Evolutionary conservation across 75 land plant species (phyloP), one percentile per base, ranked within the genome.

Genomic region (Picea glauca): DNA sequence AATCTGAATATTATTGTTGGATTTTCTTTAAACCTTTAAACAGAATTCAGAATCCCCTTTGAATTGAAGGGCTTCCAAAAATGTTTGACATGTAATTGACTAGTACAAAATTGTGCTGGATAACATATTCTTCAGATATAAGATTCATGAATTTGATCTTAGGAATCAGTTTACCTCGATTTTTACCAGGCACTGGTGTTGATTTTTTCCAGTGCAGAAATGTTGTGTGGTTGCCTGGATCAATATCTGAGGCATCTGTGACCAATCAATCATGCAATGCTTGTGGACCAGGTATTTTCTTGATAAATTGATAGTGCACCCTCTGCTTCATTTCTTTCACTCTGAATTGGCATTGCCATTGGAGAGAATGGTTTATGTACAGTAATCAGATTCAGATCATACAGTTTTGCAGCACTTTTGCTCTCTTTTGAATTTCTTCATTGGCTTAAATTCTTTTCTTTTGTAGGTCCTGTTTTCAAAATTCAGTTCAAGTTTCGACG

Each of bases 211-310:
- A 96, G 98, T 96, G 99, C 85, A 94, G 93, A 81, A 96, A 93
- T 88, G 99, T 80, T 76, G 90, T 94, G 20, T 96, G 99, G 99
- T 91, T 96, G 78, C 99, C 99, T 60, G 92, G 90, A 67, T 82
- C 95, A 43, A 58, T 91, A 70, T 72, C 85, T 61, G 95, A 92
- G 84, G 99, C 99, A 75, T 23, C 82, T 65, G 95, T 94, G 2
- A 89, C 90, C 58, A 78, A 77, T 30, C 79, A 85, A 73, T 31
- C 81, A 32, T 96, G 99, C 85, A 83, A 58, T 75, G 59, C 78
- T n/a, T 96, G 99, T 76, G 78, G 77, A 77, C 99, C 98, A 87
- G 99, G 98, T 94, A 62, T 76, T 76, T n/a, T 58, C 64, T 63
- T 17, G 20, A 31, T 56, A 13, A 3, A 35, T 17, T 43, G 32